Base-by-base conservation (phyloP, 1,139 yeast species). In the Tardiomyces depauwii region DNA sequence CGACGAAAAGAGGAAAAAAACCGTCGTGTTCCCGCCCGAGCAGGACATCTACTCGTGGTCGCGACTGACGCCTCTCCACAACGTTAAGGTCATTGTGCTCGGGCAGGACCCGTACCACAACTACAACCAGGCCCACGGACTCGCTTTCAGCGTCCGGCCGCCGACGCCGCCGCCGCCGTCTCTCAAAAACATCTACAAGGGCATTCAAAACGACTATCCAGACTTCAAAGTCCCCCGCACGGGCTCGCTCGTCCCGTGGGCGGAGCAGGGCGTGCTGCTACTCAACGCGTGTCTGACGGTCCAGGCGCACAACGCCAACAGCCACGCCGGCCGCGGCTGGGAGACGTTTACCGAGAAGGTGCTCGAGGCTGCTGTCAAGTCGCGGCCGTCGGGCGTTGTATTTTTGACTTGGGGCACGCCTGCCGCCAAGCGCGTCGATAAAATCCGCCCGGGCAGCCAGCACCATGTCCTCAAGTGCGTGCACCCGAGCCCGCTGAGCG, bases 101-200 rank as follows among this genome's bases (percentile, higher is more conserved):
- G 99, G 99, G 1, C 99, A 91, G 62, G 99, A 91, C 62, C 99
- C 99, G 0, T 91, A 91, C 61, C 98, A 93, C 63, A 88, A 88
- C 60, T 66, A 65, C 55, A 84, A 85, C 57, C 98, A 91, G 62
- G 99, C 99, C 0, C 98, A 91, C 59, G 99, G 99, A 0, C 69
- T 91, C 27, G 97, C 98, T 4, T 91, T 91, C 57, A 83, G 94
- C 12, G 98, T 91, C 1, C 72, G 78, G 44, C 82, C 85, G 32
- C 95, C 95, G 2, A 80, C 87, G 1, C 76, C 70, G 4, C 78
- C 95, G 0, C 99, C 99, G 1, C 98, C 99, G 1, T 87, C 96
- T 1, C 70, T 91, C 52, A 72, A 78, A 46, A 91, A 91, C 60
- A 93, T 91, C 48, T 93, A 82, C 70, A 91, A 88, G 60, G 81